These are phyloP conservation scores for Backusella psychrophila DNA, from an alignment of 192 early-diverging fungal species.

Conservation along the genomic window DNA sequence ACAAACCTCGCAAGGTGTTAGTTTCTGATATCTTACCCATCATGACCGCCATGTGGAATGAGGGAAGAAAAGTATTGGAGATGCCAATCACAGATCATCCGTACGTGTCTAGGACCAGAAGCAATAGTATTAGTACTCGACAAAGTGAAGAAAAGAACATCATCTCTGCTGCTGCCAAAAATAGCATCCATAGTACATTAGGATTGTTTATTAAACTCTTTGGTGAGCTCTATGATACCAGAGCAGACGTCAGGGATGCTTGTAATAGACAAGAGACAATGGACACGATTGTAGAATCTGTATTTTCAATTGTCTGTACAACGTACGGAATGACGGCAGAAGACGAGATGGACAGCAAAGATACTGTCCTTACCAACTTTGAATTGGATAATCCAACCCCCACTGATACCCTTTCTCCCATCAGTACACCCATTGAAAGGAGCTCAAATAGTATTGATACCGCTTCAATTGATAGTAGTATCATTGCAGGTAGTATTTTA, in stretches of 20 bases:
- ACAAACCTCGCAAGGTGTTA: conserved; percentile 12
- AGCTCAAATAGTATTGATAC: background rate
- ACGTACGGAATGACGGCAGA: conserved; percentile 42
- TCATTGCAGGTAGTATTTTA: conserved; percentile 18
- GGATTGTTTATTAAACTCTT: conserved; percentile 13
- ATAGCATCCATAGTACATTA: background rate
- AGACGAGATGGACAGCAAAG: conserved; percentile 44
- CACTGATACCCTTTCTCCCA: background rate
- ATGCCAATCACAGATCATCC: background rate
- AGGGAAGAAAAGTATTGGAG: background rate
- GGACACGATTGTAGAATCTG: conserved; percentile 46
- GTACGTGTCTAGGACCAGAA: background rate
- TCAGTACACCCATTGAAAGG: background rate
- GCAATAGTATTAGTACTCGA: background rate
- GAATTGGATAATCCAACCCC: background rate
- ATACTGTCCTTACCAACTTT: conserved; percentile 25
- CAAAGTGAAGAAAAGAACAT: background rate
- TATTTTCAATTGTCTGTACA: conserved; percentile 54
- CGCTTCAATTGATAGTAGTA: background rate
- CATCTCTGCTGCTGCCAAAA: background rate
- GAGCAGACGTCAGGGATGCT: conserved; percentile 47
- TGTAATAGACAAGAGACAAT: conserved; percentile 51
- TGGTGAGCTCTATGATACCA: conserved; percentile 8
- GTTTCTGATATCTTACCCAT: conserved; percentile 49
- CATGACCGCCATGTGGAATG: conserved; percentile 38